Evolutionary conservation across 331 rosid genomes (phyloP).

Genomic region (Dryas integrifolia): DNA sequence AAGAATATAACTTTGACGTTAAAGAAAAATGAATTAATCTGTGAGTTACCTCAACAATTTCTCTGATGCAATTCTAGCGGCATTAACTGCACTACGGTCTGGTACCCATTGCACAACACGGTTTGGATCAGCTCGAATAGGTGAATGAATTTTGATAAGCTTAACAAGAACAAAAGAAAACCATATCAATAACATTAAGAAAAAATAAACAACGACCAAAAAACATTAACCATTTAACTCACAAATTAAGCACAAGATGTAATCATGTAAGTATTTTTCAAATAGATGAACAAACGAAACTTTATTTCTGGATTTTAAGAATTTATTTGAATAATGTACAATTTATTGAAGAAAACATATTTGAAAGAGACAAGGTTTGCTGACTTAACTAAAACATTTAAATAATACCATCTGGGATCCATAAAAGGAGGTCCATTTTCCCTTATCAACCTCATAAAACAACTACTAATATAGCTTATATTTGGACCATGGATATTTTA

Average conservation of each 20-base stretch:
- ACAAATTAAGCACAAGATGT: not conserved
- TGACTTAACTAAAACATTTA: not conserved
- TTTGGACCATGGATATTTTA: not conserved
- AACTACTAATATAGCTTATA: not conserved
- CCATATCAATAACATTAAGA: not conserved
- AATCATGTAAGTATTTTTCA: not conserved
- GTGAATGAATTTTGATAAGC: constrained; percentile 96
- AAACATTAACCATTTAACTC: not conserved
- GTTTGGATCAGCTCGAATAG: constrained; percentile 85
- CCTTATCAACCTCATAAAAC: not conserved
- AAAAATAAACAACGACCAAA: not conserved
- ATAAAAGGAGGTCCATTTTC: not conserved
- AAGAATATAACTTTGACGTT: not conserved
- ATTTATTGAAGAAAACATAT: not conserved
- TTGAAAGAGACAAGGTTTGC: not conserved
- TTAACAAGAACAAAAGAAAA: constrained; percentile 34
- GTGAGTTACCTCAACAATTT: constrained; percentile 58
- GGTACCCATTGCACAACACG: constrained; percentile 84
- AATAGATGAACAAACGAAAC: not conserved
- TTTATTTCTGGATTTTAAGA: not conserved
- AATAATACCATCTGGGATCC: not conserved
- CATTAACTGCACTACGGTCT: constrained; percentile 46
- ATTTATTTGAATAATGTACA: not conserved
- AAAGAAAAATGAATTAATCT: not conserved
- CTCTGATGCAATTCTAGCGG: constrained; percentile 86